phyloP scores from a whole-genome alignment of 164 flowering plant species.

The Stephania japonica region DNA sequence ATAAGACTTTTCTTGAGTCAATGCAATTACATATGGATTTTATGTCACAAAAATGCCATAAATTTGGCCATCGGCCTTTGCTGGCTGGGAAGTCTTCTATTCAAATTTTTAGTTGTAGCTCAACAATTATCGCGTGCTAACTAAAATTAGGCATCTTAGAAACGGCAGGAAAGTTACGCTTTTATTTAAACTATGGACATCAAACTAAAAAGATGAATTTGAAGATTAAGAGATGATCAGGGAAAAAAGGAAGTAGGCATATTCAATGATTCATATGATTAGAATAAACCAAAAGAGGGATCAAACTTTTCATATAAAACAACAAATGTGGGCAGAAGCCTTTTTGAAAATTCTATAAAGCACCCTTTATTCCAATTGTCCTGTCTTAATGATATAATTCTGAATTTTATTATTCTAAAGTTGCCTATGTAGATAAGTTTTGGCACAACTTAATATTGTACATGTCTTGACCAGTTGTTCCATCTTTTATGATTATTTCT shows the following conservation, averaged over 20 bases:
- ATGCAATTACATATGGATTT: too few species aligned
- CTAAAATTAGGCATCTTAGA: neutral
- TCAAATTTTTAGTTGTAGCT: too few species aligned
- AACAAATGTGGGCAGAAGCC: neutral
- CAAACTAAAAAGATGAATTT: neutral
- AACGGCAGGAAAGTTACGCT: neutral
- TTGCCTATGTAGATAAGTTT: neutral
- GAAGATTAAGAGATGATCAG: too few species aligned
- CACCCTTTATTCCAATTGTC: neutral
- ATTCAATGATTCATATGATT: neutral
- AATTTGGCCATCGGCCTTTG: too few species aligned
- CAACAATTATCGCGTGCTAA: too few species aligned
- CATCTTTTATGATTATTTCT: neutral
- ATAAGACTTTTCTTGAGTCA: neutral
- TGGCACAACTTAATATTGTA: neutral
- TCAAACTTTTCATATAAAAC: neutral
- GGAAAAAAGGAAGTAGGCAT: too few species aligned
- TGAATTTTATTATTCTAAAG: neutral
- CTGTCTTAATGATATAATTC: neutral
- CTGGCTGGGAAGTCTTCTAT: neutral
- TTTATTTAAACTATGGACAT: neutral
- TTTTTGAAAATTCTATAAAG: neutral
- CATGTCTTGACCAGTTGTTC: neutral
- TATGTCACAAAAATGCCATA: too few species aligned
- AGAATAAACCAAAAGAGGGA: neutral